Evolutionary conservation across 441 rosid species (phyloP).

Genomic region (Sinapis alba): DNA sequence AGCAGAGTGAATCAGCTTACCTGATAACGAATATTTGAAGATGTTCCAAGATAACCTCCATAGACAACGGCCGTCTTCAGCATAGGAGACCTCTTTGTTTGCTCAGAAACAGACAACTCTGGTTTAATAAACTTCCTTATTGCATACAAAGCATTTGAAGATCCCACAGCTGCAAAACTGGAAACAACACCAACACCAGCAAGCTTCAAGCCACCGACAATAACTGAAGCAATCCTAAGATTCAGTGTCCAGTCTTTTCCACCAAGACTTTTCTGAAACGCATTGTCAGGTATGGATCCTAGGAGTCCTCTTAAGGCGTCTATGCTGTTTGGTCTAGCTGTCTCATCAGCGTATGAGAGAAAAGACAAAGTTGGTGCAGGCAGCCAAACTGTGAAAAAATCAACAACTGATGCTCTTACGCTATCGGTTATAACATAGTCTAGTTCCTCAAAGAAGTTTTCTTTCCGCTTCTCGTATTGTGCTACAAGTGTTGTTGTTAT

Average conservation of each 20-base stretch:
- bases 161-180: slow-evolving; percentile 74
- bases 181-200: slow-evolving; percentile 79
- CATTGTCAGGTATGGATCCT: slow-evolving; percentile 86
- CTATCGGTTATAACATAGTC: slow-evolving; percentile 87
- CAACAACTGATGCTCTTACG: slow-evolving; percentile 67
- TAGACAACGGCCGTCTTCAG: slow-evolving; percentile 77
- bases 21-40: slow-evolving; percentile 89
- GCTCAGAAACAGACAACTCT: slow-evolving; percentile 42
- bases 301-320: slow-evolving; percentile 68
- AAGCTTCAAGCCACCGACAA: slow-evolving; percentile 79
- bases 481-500: slow-evolving; percentile 83
- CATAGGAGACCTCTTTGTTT: slow-evolving; percentile 71
- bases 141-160: slow-evolving; percentile 61
- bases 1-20: slow-evolving; percentile 39
- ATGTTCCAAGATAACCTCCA: slow-evolving; percentile 72
- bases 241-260: slow-evolving; percentile 73
- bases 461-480: slow-evolving; percentile 80
- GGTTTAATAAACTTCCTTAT: slow-evolving; percentile 60
- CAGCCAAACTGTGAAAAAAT: slow-evolving; percentile 88
- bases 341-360: slow-evolving; percentile 61
- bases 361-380: slow-evolving; percentile 89
- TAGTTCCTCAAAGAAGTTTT: slow-evolving; percentile 78
- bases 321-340: slow-evolving; percentile 50
- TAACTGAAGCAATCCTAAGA: slow-evolving; percentile 75
- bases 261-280: slow-evolving; percentile 78